Evolutionary conservation across 2,329 filamentous ascomycete genomes (phyloP).

Genomic region (Diaporthe citrichinensis): DNA sequence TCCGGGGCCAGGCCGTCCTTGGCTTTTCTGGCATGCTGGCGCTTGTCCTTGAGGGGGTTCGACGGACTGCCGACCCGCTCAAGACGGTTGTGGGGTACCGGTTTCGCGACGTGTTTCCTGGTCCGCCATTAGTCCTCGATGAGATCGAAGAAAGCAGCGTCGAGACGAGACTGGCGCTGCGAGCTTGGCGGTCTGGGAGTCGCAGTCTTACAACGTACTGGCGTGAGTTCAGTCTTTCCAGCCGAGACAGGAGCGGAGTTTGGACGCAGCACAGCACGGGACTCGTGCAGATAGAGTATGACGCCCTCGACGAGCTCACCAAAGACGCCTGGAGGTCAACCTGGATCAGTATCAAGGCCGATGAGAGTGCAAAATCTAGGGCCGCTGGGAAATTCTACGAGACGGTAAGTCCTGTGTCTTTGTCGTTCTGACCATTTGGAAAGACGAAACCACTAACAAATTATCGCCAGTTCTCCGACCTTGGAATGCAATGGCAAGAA

Average conservation of each 20-base stretch:
- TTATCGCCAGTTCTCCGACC: not conserved
- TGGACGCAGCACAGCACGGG: slow-evolving; percentile 30
- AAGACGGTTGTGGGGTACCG: slow-evolving; percentile 21
- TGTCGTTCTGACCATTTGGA: too few relatives aligned
- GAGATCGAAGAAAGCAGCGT: slow-evolving; percentile 27
- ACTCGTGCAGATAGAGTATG: slow-evolving; percentile 15
- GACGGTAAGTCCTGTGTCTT: not conserved
- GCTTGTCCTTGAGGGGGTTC: slow-evolving; percentile 14
- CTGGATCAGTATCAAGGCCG: not conserved
- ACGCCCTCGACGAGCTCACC: not conserved
- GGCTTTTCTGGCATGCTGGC: slow-evolving; percentile 30
- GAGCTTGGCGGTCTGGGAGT: slow-evolving; percentile 6
- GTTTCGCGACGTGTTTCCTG: slow-evolving; percentile 32
- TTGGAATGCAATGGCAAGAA: slow-evolving; percentile 17
- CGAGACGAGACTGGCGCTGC: slow-evolving; percentile 27
- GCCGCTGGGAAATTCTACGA: slow-evolving; percentile 1
- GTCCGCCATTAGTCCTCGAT: slow-evolving; percentile 17
- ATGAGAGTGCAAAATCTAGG: not conserved
- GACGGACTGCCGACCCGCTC: slow-evolving; percentile 22
- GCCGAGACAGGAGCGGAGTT: not conserved
- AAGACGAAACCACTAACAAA: not conserved
- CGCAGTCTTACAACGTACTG: slow-evolving; percentile 31
- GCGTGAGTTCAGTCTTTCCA: slow-evolving; percentile 30
- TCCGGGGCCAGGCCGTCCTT: slow-evolving; percentile 11
- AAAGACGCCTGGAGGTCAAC: not conserved